phyloP scores from a whole-genome alignment of 1,139 yeast genomes.

The Blastobotrys petasosporus region DNA sequence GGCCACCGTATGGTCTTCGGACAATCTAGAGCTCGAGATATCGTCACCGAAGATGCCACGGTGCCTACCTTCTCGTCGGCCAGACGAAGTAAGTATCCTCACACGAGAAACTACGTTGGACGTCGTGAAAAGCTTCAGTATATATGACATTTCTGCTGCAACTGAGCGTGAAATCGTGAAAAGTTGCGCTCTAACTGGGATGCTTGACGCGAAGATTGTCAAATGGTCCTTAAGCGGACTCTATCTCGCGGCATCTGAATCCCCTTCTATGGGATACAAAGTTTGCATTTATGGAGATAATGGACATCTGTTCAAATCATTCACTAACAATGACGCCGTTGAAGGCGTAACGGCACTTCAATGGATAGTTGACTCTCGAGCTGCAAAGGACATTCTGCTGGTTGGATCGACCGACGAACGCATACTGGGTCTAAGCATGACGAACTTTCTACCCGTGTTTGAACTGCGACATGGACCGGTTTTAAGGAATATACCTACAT shows the following conservation, averaged over 20 bases:
- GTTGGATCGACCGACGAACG: constrained; percentile 23
- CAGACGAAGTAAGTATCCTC: constrained; percentile 14
- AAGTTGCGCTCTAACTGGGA: constrained; percentile 15
- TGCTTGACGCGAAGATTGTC: constrained; percentile 21
- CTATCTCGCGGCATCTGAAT: constrained; percentile 26
- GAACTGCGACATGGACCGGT: constrained; percentile 21
- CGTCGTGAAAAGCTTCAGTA: constrained; percentile 11
- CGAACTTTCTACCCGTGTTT: constrained; percentile 17
- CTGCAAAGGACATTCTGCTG: constrained; percentile 17
- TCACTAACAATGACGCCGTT: background rate
- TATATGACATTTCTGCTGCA: constrained; percentile 5
- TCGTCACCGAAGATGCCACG: constrained; percentile 18
- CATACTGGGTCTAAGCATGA: constrained; percentile 17
- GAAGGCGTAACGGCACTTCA: background rate
- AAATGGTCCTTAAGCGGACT: constrained; percentile 23
- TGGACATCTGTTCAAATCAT: constrained; percentile 16
- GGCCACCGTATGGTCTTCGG: constrained; percentile 22
- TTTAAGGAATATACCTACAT: constrained; percentile 16
- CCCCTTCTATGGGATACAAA: constrained; percentile 24
- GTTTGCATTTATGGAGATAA: constrained; percentile 21
- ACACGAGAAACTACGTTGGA: constrained; percentile 19
- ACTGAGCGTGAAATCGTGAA: constrained; percentile 1
- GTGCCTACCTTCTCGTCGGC: constrained; percentile 5
- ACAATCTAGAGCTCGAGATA: constrained; percentile 20
- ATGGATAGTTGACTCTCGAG: constrained; percentile 2